A percentile compares a stretch with the other conserved stretches of the same genome.
Evolutionary conservation across 345 rosid species (phyloP).

Genomic region (Mangifera indica): DNA sequence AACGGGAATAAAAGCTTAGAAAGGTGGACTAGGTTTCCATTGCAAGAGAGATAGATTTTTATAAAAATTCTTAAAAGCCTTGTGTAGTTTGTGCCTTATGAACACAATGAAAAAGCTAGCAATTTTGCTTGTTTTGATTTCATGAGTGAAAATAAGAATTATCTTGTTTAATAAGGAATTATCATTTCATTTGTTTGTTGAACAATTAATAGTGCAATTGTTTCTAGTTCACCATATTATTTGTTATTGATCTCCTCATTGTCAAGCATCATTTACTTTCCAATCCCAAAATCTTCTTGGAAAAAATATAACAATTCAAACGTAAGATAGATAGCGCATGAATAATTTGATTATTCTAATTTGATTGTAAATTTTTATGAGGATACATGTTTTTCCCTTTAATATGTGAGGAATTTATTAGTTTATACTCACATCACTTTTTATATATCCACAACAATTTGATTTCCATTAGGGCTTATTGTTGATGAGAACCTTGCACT

Average conservation of each 20-base stretch:
- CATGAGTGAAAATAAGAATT: neutral
- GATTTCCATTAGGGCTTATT: too few relatives aligned
- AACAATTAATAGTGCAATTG: neutral
- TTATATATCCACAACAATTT: constrained; percentile 61
- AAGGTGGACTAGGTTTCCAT: too few relatives aligned
- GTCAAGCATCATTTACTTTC: neutral
- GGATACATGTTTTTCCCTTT: too few relatives aligned
- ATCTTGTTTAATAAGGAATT: neutral
- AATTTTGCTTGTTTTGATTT: neutral
- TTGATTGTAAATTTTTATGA: neutral
- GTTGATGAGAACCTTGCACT: too few relatives aligned
- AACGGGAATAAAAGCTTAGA: too few relatives aligned
- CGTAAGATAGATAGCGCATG: neutral
- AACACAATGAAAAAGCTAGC: neutral
- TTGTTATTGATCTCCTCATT: neutral
- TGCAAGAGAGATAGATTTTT: too few relatives aligned
- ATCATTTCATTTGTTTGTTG: neutral
- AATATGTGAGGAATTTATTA: neutral
- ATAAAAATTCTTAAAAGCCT: too few relatives aligned
- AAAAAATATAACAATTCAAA: neutral
- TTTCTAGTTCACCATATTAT: neutral
- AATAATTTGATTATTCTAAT: neutral
- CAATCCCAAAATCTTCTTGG: neutral
- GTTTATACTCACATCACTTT: constrained; percentile 58
- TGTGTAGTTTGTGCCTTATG: too few relatives aligned